phyloP scores from a whole-genome alignment of 2,329 filamentous ascomycete genomes.

The Xenosphaeropsis pyriputrescens region DNA sequence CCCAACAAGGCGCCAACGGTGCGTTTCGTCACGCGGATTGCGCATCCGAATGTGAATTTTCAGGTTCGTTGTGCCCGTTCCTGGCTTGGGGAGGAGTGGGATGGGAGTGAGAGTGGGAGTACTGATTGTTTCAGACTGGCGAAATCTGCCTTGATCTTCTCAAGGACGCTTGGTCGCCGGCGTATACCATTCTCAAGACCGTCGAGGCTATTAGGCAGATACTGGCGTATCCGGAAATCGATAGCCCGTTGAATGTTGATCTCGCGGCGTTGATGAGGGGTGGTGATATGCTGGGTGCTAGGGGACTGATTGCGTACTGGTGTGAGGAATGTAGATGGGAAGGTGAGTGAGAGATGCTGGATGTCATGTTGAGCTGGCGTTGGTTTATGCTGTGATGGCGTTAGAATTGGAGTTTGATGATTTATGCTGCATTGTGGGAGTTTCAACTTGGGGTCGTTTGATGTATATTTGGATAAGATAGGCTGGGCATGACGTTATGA shows the following conservation, averaged over 20 bases:
- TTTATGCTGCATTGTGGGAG: too few relatives aligned
- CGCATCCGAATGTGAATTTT: conserved; percentile 68
- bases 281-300: conserved; percentile 54
- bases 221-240: conserved; percentile 51
- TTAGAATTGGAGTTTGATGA: too few relatives aligned
- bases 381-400: too few relatives aligned
- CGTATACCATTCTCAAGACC: conserved; percentile 66
- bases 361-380: too few relatives aligned
- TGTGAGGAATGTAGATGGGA: conserved; percentile 34
- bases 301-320: conserved; percentile 59
- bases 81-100: not conserved
- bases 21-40: conserved; percentile 68
- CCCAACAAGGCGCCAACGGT: conserved; percentile 67
- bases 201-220: conserved; percentile 61
- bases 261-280: conserved; percentile 54
- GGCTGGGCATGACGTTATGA: too few relatives aligned
- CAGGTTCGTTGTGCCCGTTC: conserved; percentile 15
- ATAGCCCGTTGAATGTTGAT: conserved; percentile 69
- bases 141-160: conserved; percentile 92
- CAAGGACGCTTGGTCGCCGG: conserved; percentile 65
- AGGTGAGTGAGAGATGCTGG: too few relatives aligned
- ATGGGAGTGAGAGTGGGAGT: not conserved
- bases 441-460: too few relatives aligned
- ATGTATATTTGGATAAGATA: too few relatives aligned
- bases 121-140: conserved; percentile 37